These are phyloP conservation scores for Zasmidium cellare DNA, from an alignment of 2,329 filamentous ascomycete genomes.

Conservation along the genomic window DNA sequence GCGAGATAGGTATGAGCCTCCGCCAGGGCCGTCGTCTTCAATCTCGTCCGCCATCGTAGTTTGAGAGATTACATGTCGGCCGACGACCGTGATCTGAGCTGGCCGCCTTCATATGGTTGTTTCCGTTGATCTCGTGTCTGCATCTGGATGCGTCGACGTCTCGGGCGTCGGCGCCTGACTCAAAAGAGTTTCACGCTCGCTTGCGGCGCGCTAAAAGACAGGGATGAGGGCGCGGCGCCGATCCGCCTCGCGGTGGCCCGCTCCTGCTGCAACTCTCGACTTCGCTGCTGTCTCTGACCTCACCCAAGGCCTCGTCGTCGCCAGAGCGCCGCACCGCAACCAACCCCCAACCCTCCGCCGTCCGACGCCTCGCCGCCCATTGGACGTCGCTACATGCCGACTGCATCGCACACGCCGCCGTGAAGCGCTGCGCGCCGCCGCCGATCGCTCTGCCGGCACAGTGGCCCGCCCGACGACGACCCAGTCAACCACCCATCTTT, in stretches of 20 bases:
- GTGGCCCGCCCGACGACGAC: background rate
- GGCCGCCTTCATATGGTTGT: background rate
- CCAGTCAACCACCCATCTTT: slow-evolving; percentile 12
- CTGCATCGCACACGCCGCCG: background rate
- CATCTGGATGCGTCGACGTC: background rate
- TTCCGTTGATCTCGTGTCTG: background rate
- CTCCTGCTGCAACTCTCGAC: background rate
- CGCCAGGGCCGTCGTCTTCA: slow-evolving; percentile 21
- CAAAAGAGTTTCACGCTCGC: background rate
- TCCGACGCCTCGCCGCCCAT: background rate
- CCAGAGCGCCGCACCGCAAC: background rate
- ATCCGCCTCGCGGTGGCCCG: background rate
- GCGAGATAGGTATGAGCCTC: slow-evolving; percentile 16
- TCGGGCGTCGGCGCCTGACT: background rate
- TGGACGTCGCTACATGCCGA: background rate
- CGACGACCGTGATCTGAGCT: background rate
- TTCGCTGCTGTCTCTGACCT: background rate
- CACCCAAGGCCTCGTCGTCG: background rate
- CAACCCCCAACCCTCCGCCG: background rate
- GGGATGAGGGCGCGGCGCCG: background rate
- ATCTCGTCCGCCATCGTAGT: slow-evolving; percentile 28
- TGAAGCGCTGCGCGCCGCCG: background rate
- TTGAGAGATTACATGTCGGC: background rate
- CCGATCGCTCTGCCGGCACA: background rate
- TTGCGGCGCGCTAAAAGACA: background rate